Percentiles rank a stretch among this genome's conserved stretches.
These are phyloP conservation scores for Amphichorda felina DNA, from an alignment of 2,329 filamentous ascomycete genomes.

Conservation along the genomic window DNA sequence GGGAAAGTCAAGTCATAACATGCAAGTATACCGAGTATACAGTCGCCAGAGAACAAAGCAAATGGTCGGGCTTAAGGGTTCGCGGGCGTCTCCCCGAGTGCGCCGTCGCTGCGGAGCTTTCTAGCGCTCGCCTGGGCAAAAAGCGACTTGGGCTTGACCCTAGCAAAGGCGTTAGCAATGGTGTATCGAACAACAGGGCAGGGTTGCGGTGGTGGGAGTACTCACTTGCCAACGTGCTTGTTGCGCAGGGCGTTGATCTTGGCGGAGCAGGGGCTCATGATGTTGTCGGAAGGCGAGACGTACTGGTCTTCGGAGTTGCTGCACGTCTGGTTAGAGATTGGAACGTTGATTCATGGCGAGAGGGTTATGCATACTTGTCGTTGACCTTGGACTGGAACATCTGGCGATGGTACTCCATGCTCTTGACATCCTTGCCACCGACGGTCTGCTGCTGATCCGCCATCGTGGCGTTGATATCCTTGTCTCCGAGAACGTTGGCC, in stretches of 20 bases:
- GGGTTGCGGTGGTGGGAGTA: constrained; percentile 9
- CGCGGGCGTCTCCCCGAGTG: constrained; percentile 23
- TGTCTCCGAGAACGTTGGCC: constrained; percentile 47
- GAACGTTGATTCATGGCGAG: background rate
- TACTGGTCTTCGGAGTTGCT: constrained; percentile 39
- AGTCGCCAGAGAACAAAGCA: constrained; percentile 1
- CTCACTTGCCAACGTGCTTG: constrained; percentile 69
- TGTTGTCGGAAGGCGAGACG: constrained; percentile 76
- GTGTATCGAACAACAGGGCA: background rate
- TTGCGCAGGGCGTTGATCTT: constrained; percentile 73
- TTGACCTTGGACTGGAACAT: constrained; percentile 62
- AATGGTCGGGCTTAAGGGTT: constrained; percentile 11
- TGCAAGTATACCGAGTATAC: constrained; percentile 3
- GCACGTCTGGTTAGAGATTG: too few species aligned
- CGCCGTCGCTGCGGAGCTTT: constrained; percentile 41
- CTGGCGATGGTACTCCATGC: constrained; percentile 69
- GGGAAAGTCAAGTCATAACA: too few species aligned
- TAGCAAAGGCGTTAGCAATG: constrained; percentile 13
- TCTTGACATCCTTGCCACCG: constrained; percentile 41
- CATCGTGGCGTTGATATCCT: constrained; percentile 51
- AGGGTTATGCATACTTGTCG: constrained; percentile 41
- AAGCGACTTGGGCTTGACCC: constrained; percentile 55
- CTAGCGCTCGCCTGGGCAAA: constrained; percentile 55
- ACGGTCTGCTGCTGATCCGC: constrained; percentile 12
- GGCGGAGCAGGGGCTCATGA: constrained; percentile 77